phyloP scores from a whole-genome alignment of 257 asterid genomes.

The Fraxinus quadrangulata region DNA sequence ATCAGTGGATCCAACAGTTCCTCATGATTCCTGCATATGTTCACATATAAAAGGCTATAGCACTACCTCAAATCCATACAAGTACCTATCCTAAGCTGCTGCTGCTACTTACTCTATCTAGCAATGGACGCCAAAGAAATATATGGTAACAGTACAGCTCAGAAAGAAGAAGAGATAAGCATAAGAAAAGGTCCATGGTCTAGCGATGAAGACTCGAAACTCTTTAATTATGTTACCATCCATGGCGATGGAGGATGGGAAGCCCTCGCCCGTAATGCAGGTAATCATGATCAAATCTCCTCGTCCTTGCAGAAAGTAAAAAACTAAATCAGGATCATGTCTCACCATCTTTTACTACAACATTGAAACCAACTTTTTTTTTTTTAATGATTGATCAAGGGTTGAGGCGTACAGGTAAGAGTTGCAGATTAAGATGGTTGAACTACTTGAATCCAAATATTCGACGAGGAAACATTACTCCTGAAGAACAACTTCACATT shows the following conservation, averaged over 20 bases:
- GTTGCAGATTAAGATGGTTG: slow-evolving; percentile 39
- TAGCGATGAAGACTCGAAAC: slow-evolving; percentile 34
- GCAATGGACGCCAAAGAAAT: slow-evolving; percentile 10
- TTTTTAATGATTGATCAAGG: slow-evolving; percentile 13
- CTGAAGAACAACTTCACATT: slow-evolving; percentile 29
- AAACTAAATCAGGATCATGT: too few relatives aligned
- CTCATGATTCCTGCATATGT: too few relatives aligned
- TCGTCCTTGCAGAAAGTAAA: too few relatives aligned
- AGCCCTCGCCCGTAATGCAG: slow-evolving; percentile 30
- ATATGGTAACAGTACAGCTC: neutral
- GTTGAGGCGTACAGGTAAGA: slow-evolving; percentile 36
- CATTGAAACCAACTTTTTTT: too few relatives aligned
- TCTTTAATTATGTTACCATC: slow-evolving; percentile 27
- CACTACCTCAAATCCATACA: too few relatives aligned
- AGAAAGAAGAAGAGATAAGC: slow-evolving; percentile 11
- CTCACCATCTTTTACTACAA: too few relatives aligned
- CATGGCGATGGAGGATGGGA: slow-evolving; percentile 39
- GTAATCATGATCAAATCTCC: neutral
- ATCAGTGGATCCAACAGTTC: too few relatives aligned
- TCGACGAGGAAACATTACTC: slow-evolving; percentile 32
- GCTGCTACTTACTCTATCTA: neutral
- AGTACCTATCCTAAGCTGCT: neutral
- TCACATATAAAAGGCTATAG: too few relatives aligned
- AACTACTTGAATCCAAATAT: slow-evolving; percentile 33
- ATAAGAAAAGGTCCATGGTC: slow-evolving; percentile 37